These are phyloP conservation scores for Fusarium temperatum DNA, from an alignment of 2,329 filamentous ascomycete species.

Conservation along the genomic window DNA sequence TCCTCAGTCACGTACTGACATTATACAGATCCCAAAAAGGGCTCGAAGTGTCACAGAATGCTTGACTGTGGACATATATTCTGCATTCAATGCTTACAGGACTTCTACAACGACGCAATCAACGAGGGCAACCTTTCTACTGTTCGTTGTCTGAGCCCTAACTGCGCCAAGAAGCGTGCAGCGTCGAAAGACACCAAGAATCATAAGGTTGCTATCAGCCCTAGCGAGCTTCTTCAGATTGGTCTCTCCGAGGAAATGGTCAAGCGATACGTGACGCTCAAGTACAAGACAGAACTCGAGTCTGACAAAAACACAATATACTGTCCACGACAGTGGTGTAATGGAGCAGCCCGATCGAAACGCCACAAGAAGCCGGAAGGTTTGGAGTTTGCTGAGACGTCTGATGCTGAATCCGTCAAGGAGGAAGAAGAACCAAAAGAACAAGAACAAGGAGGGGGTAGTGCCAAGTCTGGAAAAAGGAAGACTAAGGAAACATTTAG, in stretches of 20 bases:
- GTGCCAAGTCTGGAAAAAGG: constrained; percentile 27
- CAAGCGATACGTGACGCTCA: constrained; percentile 86
- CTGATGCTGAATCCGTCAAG: constrained; percentile 60
- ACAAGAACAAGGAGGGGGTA: constrained; percentile 38
- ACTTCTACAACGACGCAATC: constrained; percentile 91
- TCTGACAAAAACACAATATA: constrained; percentile 92
- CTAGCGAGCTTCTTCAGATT: constrained; percentile 84
- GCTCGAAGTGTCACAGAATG: constrained; percentile 81
- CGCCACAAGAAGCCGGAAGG: constrained; percentile 76
- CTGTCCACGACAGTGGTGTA: constrained; percentile 92
- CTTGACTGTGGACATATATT: constrained; percentile 90
- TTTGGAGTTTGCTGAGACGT: constrained; percentile 66
- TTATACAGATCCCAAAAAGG: constrained; percentile 83
- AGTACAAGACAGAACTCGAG: constrained; percentile 92
- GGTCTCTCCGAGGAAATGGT: constrained; percentile 76
- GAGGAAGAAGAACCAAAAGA: constrained; percentile 55
- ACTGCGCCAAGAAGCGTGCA: constrained; percentile 74
- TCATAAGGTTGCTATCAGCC: constrained; percentile 74
- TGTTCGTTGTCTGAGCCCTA: constrained; percentile 82
- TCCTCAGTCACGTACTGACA: not conserved
- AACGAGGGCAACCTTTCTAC: constrained; percentile 81
- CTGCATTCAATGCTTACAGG: constrained; percentile 84
- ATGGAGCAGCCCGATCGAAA: constrained; percentile 83
- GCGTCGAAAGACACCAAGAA: constrained; percentile 56
- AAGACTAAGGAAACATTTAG: constrained; percentile 49